Conservation (phyloP, 805 yeast genomes). For the Sugiyamaella smithiae region DNA sequence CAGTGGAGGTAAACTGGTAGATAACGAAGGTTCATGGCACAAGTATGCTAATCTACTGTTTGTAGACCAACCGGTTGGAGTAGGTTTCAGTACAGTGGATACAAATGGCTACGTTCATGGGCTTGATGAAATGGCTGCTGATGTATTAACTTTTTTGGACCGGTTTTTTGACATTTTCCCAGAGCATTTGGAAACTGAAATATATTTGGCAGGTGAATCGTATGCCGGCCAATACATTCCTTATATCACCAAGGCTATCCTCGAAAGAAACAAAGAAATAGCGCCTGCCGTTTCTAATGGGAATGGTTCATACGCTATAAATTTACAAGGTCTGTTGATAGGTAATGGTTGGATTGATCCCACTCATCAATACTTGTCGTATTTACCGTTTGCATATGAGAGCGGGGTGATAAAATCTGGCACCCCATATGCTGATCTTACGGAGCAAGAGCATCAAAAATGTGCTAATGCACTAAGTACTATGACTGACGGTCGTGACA, state of each 20-base stretch:
- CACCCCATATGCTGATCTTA: constrained; percentile 19
- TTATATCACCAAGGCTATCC: constrained; percentile 65
- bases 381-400: constrained; percentile 64
- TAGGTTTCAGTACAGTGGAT: constrained; percentile 76
- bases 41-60: constrained; percentile 73
- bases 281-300: constrained; percentile 5
- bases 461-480: constrained; percentile 31
- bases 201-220: constrained; percentile 89
- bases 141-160: constrained; percentile 63
- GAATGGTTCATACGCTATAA: constrained; percentile 26
- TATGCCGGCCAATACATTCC: constrained; percentile 98
- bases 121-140: constrained; percentile 49
- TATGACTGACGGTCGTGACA: constrained; percentile 15
- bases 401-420: constrained; percentile 50
- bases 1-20: constrained; percentile 41
- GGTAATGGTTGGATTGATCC: constrained; percentile 98
- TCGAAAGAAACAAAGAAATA: constrained; percentile 43
- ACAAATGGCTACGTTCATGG: constrained; percentile 39
- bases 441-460: constrained; percentile 25
- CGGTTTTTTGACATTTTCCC: constrained; percentile 72
- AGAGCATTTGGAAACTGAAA: constrained; percentile 57
- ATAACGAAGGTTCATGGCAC: constrained; percentile 81
- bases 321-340: constrained; percentile 66
- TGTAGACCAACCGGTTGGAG: constrained; percentile 93
- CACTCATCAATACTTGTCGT: constrained; percentile 74